A percentile compares a stretch with the other conserved stretches of the same genome.
Conservation (phyloP, 495 filamentous ascomycete genomes). For the Thermochaetoides thermophila region DNA sequence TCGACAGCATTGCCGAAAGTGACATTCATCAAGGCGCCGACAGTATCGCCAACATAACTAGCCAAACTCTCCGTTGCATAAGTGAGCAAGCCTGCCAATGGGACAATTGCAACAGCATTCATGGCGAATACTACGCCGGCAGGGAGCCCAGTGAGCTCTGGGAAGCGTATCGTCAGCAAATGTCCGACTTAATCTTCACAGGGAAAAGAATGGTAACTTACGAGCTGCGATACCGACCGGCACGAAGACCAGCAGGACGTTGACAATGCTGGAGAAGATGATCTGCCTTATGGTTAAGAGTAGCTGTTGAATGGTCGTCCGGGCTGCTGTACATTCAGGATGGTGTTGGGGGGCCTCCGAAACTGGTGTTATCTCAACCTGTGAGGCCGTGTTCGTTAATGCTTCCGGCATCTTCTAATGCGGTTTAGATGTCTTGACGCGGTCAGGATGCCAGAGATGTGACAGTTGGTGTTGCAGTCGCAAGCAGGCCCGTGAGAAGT, state of each 20-base stretch:
- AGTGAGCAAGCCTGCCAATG: conserved; percentile 62
- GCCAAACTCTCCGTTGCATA: conserved; percentile 76
- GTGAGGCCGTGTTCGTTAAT: no score
- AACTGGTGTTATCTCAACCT: no score
- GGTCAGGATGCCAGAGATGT: conserved; percentile 28
- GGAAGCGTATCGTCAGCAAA: background rate
- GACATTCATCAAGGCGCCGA: conserved; percentile 72
- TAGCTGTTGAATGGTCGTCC: no score
- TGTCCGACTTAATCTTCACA: conserved; percentile 7
- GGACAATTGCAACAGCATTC: conserved; percentile 74
- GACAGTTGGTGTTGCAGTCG: conserved; percentile 1
- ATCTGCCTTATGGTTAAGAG: conserved; percentile 36
- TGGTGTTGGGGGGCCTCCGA: no score
- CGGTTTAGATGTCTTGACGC: no score
- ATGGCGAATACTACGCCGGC: conserved; percentile 30
- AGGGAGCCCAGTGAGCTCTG: conserved; percentile 5
- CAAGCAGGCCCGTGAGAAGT: no score
- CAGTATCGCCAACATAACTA: conserved; percentile 58
- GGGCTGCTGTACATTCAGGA: no score
- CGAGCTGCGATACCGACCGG: conserved; percentile 59
- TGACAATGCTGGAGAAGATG: conserved; percentile 57
- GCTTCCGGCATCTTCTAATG: no score
- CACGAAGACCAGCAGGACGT: conserved; percentile 65
- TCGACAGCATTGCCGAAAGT: conserved; percentile 81
- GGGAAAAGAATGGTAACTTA: conserved; percentile 22